Percentiles rank a stretch among this genome's conserved stretches.
Conservation (phyloP, 331 rosid genomes). For the Quercus phellos region DNA sequence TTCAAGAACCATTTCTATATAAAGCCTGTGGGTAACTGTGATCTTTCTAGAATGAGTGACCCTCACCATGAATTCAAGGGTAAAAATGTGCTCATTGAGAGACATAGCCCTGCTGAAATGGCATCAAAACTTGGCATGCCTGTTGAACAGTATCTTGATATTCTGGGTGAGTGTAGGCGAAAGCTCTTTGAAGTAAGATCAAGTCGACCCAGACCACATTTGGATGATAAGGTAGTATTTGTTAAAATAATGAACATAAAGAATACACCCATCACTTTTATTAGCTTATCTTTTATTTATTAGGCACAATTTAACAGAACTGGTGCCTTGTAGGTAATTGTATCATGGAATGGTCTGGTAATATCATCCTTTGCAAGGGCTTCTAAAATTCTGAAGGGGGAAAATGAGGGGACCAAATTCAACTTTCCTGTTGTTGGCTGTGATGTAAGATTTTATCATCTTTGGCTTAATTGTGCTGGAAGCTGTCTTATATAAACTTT, state of each 20-base stretch:
- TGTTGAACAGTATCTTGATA: constrained; percentile 56
- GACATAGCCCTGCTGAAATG: constrained; percentile 49
- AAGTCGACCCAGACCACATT: constrained; percentile 77
- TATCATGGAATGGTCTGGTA: constrained; percentile 89
- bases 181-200: constrained; percentile 72
- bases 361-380: constrained; percentile 93
- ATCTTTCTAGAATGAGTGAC: constrained; percentile 82
- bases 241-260: not conserved
- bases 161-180: constrained; percentile 66
- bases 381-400: constrained; percentile 71
- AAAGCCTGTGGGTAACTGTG: constrained; percentile 73
- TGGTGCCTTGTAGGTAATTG: constrained; percentile 65
- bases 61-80: constrained; percentile 82
- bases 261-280: not conserved
- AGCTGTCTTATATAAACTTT: not conserved
- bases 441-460: constrained; percentile 52
- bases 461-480: constrained; percentile 2
- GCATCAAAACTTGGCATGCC: constrained; percentile 63
- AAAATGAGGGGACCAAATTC: constrained; percentile 53
- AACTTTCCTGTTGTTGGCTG: constrained; percentile 73
- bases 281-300: constrained; percentile 5
- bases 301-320: constrained; percentile 17
- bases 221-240: constrained; percentile 76
- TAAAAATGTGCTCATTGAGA: constrained; percentile 78
- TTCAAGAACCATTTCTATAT: constrained; percentile 73